Conservation (phyloP, 805 yeast species). For the Candida caryicola region DNA sequence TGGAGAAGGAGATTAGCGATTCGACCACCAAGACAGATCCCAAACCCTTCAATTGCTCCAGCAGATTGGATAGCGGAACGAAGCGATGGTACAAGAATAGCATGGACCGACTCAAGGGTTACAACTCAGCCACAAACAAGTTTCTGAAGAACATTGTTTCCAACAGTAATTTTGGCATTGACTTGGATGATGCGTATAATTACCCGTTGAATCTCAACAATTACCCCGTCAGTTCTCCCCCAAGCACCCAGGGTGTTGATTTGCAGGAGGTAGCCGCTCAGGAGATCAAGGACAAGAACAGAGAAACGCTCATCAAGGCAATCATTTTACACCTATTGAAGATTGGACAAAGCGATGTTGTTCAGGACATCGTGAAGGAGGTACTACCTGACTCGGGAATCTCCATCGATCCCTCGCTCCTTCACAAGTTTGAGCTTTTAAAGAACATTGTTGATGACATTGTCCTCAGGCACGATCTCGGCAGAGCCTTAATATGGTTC, state of each 20-base stretch:
- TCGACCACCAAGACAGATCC: neutral
- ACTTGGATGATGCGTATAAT: constrained; percentile 41
- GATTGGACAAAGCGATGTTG: constrained; percentile 38
- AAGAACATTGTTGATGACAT: constrained; percentile 36
- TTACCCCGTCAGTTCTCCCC: constrained; percentile 17
- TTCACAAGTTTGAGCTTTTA: constrained; percentile 26
- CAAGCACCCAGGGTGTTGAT: neutral
- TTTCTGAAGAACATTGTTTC: constrained; percentile 32
- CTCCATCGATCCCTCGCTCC: constrained; percentile 21
- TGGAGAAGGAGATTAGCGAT: constrained; percentile 14
- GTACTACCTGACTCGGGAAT: constrained; percentile 15
- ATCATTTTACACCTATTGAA: constrained; percentile 38
- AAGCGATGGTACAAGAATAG: constrained; percentile 35
- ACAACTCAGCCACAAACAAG: constrained; percentile 33
- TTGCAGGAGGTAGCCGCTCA: constrained; percentile 8
- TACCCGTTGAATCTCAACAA: constrained; percentile 33
- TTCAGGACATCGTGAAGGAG: constrained; percentile 27
- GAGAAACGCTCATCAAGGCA: constrained; percentile 33
- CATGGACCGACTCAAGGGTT: constrained; percentile 30
- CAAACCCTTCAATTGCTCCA: neutral
- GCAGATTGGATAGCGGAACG: constrained; percentile 16
- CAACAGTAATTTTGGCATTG: constrained; percentile 26
- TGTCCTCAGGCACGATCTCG: constrained; percentile 28
- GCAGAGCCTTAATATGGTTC: constrained; percentile 34
- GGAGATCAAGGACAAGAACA: constrained; percentile 19